These are phyloP conservation scores for Pisolithus orientalis DNA, from an alignment of 768 basidiomycete species.

Conservation along the genomic window DNA sequence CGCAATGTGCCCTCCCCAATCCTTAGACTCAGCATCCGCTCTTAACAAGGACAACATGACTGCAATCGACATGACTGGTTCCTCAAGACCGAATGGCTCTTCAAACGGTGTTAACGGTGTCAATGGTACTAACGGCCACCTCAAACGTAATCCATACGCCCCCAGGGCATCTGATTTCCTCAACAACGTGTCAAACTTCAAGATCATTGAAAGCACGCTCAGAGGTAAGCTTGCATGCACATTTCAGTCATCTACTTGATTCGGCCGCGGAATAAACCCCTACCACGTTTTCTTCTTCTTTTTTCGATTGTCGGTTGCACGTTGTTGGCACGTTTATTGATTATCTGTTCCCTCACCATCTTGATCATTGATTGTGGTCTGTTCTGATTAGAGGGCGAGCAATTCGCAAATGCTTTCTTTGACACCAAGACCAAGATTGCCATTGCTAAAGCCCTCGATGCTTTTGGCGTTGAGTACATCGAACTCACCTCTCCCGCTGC, in stretches of 20 bases:
- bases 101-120: conserved; percentile 28
- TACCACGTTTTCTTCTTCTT: not conserved
- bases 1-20: conserved; percentile 48
- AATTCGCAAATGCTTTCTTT: conserved; percentile 99
- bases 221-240: conserved; percentile 43
- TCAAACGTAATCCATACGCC: conserved; percentile 68
- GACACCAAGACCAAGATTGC: conserved; percentile 99
- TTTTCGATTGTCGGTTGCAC: not conserved
- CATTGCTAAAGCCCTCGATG: conserved; percentile 96
- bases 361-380: conserved; percentile 2
- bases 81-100: conserved; percentile 33
- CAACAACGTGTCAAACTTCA: conserved; percentile 89
- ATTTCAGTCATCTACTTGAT: not conserved
- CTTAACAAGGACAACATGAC: conserved; percentile 60
- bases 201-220: conserved; percentile 95
- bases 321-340: not conserved
- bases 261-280: not conserved
- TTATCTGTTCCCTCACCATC: not conserved
- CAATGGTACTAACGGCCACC: conserved; percentile 32
- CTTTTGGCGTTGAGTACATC: conserved; percentile 99
- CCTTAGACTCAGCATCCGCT: conserved; percentile 38
- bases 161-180: conserved; percentile 89
- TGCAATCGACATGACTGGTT: conserved; percentile 47
- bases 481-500: conserved; percentile 98
- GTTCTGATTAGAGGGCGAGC: conserved; percentile 76